A percentile compares a stretch with the other conserved stretches of the same genome.
These are phyloP conservation scores for Prasinococcaceae sp. DNA, from an alignment of 139 green algal species.

Conservation along the genomic window DNA sequence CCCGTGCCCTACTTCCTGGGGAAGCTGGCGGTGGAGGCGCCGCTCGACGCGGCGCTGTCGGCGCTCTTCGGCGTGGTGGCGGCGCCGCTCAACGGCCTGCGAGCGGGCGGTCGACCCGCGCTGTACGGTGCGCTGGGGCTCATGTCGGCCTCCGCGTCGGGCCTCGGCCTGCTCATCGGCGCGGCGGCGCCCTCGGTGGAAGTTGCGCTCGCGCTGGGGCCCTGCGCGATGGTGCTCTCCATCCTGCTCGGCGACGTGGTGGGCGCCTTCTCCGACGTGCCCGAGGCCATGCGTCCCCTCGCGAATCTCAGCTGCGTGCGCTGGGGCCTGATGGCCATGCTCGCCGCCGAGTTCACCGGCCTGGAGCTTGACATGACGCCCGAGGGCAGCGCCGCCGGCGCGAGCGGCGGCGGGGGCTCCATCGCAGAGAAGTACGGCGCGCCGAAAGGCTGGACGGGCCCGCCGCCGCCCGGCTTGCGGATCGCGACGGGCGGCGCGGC, in stretches of 20 bases:
- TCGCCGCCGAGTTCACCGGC: constrained; percentile 7
- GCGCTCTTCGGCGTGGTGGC: constrained; percentile 1
- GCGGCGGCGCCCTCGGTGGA: constrained; percentile 7
- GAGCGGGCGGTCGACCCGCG: too few species aligned
- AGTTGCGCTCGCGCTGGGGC: constrained; percentile 17
- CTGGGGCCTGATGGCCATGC: not conserved
- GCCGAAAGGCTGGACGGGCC: too few species aligned
- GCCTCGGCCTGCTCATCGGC: constrained; percentile 9
- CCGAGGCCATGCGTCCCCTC: not conserved
- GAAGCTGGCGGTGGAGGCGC: constrained; percentile 78
- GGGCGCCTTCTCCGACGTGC: constrained; percentile 9
- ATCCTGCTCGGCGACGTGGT: constrained; percentile 13
- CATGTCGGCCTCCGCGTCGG: not conserved
- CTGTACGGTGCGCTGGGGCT: too few species aligned
- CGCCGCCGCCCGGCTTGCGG: too few species aligned
- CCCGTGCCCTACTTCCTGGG: constrained; percentile 43
- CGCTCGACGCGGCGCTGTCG: constrained; percentile 27
- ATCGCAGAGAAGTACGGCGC: too few species aligned
- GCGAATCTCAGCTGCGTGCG: not conserved
- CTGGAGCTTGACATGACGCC: constrained; percentile 6
- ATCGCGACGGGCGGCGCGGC: too few species aligned
- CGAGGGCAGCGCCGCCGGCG: too few species aligned
- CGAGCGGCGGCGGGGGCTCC: too few species aligned
- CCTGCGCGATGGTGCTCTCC: constrained; percentile 19
- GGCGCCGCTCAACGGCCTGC: constrained; percentile 1